Evolutionary conservation across 352 stramenopile species (phyloP), one percentile per base, ranked within the genome.

Genomic region (Phytophthora citricola): DNA sequence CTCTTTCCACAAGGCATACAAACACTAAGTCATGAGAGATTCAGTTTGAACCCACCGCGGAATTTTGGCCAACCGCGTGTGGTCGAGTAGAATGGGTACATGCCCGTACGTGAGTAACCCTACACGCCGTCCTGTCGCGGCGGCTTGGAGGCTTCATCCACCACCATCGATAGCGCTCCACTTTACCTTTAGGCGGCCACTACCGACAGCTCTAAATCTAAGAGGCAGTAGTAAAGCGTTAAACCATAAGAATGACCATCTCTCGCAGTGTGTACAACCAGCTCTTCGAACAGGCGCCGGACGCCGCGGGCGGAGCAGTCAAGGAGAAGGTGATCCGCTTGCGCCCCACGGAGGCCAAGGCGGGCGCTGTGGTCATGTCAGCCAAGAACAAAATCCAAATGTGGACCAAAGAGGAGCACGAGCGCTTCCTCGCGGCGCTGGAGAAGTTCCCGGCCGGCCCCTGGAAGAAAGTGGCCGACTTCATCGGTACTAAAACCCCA

Each of bases 391-490:
- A 89, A 58, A 91, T 94, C 65, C 79, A 93, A 58, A 92, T 94
- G 81, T 94, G 86, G 86, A 93, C 86, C 8, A 87, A 90, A 55
- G 84, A 94, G 49, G 86, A 94, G 68, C 88, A 96, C 73, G 88
- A 94, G 53, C 83, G 82, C 11, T 96, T 96, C 55, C 75, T 96
- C 11, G 81, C 84, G 26, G 88, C 88, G 31, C 80, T 96, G 20
- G 85, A 96, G 62, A 91, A 91, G 82, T 96, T 84, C 73, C 88
- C 88, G 0, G 80, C 83, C 5, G 88, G 88, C 5, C 88, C 88
- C 12, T 96, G 88, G 88, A 93, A 94, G 73, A 90, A 88, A 29
- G 85, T 96, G n/a, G 82, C 87, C 3, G 86, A 92, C 43, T 83
- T 89, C 63, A 91, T 96, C 44, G 83, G 86, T 52, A 93, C 87